Base-by-base conservation (phyloP, 371 early-diverging fungal genomes). In the Rhizopus stolonifer region DNA sequence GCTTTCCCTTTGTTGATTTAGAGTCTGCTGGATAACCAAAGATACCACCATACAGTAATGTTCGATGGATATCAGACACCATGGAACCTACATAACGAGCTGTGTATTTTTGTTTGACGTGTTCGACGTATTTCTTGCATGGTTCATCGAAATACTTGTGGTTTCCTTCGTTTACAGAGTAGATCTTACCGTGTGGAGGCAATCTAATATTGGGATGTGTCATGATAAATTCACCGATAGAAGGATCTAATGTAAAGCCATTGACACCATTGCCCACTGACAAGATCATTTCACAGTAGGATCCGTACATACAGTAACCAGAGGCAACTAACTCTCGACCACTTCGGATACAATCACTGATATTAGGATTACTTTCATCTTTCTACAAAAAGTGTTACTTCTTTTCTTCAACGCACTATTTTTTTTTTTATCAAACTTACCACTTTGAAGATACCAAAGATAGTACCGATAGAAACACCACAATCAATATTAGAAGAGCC, bases 31-130 rank as follows among this genome's bases (percentile, higher is more conserved):
- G 92, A 61, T 92, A 82, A 55, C 90, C 89, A 68, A 91, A 92
- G 61, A 91, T 87, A 47, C 92, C 92, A 61, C 36, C 98, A 61
- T 98, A 98, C 33, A 98, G 80, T 40, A 98, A 73, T 15, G 98
- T 98, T 61, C 98, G 88, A 83, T 97, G 98, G 24, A 98, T 94
- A 80, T 98, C 98, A 52, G 97, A 96, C 19, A 98, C 98, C 98
- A 98, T 97, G 49, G 93, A 93, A 15, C 98, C 98, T 42, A 96
- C 94, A 73, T 98, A 98, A 66, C 98, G 88, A 21, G 96, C 93
- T 17, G 91, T 88, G 79, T 96, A 98, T 14, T 95, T 94, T 50
- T 89, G 84, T 77, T 88, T 93, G 77, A 98, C 72, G 9, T 82
- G 70, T 57, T 91, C 83, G 53, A 98, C 87, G 74, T 98, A 98